Evolutionary conservation across 768 basidiomycete species (phyloP).

Genomic region (Termitomyces sp.): DNA sequence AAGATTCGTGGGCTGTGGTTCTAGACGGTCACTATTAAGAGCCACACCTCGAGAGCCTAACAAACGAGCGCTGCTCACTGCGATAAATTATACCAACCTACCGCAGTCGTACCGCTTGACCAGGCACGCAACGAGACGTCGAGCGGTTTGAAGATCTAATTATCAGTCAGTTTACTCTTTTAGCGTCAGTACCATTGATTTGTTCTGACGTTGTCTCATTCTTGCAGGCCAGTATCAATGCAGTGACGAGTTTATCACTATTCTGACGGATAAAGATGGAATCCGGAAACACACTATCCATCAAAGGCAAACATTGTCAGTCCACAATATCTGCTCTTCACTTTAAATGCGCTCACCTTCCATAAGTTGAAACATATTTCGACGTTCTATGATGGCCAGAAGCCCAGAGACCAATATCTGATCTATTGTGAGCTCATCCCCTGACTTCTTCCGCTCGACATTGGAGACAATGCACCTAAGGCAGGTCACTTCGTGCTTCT

Average conservation of each 20-base stretch:
- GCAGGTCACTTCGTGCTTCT: no score
- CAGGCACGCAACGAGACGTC: not conserved
- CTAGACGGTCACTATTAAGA: no score
- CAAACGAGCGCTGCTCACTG: not conserved
- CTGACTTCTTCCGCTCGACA: not conserved
- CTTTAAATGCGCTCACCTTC: not conserved
- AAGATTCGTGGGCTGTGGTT: no score
- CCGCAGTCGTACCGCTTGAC: not conserved
- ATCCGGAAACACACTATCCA: not conserved
- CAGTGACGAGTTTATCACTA: not conserved
- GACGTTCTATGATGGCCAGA: not conserved
- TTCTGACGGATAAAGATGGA: not conserved
- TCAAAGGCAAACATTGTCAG: not conserved
- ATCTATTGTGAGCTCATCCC: not conserved
- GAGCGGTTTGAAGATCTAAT: not conserved
- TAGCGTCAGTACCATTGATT: not conserved
- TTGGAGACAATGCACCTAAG: not conserved
- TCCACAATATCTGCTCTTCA: not conserved
- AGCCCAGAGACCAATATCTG: not conserved
- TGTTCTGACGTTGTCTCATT: not conserved
- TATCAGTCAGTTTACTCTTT: not conserved
- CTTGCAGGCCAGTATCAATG: not conserved
- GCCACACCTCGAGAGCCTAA: not conserved
- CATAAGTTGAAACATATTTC: not conserved
- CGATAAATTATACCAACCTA: not conserved